Evolutionary conservation across 306 rosid genomes (phyloP).

Genomic region (Lagenaria siceraria): DNA sequence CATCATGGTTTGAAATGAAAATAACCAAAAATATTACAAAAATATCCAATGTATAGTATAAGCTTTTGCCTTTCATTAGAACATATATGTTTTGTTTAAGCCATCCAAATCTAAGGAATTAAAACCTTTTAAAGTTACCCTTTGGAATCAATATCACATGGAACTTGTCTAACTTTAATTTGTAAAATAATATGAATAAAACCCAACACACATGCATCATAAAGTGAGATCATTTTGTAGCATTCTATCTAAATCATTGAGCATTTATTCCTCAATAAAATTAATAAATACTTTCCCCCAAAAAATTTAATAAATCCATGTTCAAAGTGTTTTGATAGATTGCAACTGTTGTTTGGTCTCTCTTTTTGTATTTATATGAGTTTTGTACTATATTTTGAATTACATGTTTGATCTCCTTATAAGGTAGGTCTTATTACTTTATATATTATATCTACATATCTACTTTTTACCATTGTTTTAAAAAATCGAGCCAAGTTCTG

Average conservation of each 20-base stretch:
- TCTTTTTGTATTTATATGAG: not conserved
- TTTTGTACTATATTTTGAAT: not conserved
- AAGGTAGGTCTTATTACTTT: not conserved
- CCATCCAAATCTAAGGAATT: not conserved
- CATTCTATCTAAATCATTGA: not conserved
- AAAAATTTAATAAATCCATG: not conserved
- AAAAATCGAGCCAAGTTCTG: too few relatives aligned
- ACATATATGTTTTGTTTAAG: not conserved
- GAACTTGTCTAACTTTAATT: not conserved
- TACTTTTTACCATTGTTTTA: too few relatives aligned
- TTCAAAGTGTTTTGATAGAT: not conserved
- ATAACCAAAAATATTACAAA: too few relatives aligned
- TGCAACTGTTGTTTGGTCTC: not conserved
- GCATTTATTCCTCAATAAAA: not conserved
- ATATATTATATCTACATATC: too few relatives aligned
- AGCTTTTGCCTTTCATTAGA: too few relatives aligned
- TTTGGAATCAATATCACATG: not conserved
- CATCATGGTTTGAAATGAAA: too few relatives aligned
- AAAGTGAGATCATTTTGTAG: not conserved
- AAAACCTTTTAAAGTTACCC: not conserved
- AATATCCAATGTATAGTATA: not conserved
- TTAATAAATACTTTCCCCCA: not conserved
- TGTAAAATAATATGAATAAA: not conserved
- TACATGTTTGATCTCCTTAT: not conserved
- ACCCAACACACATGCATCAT: conserved; percentile 4